Conservation (phyloP, 768 basidiomycete genomes). For the Austroboletus festivus region DNA sequence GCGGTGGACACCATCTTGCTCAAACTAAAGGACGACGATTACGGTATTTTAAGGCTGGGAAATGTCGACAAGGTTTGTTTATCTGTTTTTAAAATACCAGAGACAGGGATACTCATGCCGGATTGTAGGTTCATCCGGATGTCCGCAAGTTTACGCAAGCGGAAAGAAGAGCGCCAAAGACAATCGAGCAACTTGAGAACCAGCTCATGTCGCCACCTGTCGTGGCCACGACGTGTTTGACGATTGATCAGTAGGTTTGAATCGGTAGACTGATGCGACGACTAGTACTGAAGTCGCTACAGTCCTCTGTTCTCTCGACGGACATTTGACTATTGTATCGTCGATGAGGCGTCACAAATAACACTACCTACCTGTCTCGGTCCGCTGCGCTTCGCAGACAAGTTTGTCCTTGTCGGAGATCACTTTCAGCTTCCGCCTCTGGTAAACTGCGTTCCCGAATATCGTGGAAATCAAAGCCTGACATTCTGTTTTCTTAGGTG, state of each 20-base stretch:
- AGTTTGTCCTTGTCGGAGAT: slow-evolving; percentile 93
- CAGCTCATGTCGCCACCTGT: slow-evolving; percentile 87
- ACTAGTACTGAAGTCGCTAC: slow-evolving; percentile 6
- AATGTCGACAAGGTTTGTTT: slow-evolving; percentile 80
- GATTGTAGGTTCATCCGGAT: slow-evolving; percentile 73
- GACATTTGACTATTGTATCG: slow-evolving; percentile 93
- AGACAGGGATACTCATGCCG: not conserved
- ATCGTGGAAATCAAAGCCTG: not conserved
- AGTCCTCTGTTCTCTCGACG: slow-evolving; percentile 84
- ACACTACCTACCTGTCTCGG: slow-evolving; percentile 95
- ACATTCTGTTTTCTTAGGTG: slow-evolving; percentile 50
- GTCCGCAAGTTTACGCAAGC: slow-evolving; percentile 69
- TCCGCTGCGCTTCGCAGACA: slow-evolving; percentile 85
- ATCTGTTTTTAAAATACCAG: slow-evolving; percentile 6
- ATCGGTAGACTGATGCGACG: not conserved
- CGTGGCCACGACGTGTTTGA: slow-evolving; percentile 93
- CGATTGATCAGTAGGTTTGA: slow-evolving; percentile 82
- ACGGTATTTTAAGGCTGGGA: slow-evolving; percentile 80
- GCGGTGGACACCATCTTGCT: slow-evolving; percentile 96
- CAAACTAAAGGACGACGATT: slow-evolving; percentile 69
- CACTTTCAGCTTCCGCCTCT: slow-evolving; percentile 96
- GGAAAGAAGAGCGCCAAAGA: slow-evolving; percentile 50
- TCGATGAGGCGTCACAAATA: slow-evolving; percentile 98
- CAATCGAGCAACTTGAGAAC: slow-evolving; percentile 79
- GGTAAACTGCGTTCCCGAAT: slow-evolving; percentile 41